Base-by-base conservation (phyloP, 305 asterid genomes). In the Caryopteris hybrid region DNA sequence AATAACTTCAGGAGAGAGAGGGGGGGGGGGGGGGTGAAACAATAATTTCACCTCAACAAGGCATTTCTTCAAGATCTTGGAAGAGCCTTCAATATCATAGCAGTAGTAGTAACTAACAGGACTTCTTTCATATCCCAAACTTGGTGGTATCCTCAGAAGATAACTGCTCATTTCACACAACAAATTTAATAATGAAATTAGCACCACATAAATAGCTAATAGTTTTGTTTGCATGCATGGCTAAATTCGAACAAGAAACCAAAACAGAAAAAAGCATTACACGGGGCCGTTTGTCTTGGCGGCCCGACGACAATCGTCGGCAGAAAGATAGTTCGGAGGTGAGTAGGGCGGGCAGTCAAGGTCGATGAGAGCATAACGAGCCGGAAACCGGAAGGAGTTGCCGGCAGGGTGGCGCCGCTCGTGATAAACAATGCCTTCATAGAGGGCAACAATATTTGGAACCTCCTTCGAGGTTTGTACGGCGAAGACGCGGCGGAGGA, bases 91-190 rank as follows among this genome's bases (percentile, higher is more conserved):
- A 21, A 59, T 45, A 45, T 82, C 88, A 64, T 82, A 77, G 80
- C 89, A 86, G 55, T 84, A 86, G 69, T 86, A 86, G 68, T 82
- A 52, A 50, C 78, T 85, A 74, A 87, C 70, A 3, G 95, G 95
- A 57, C 81, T 83, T 72, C 84, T 84, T 56, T 79, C 84, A 72
- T 87, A 87, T 43, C 89, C 91, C 66, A 87, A 13, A 52, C 89
- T 86, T 11, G 89, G 84, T n/a, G 89, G 92, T 69, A 86, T 84
- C 22, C 86, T 78, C 84, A 81, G 66, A 21, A 85, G 65, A 51
- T 68, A 69, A 23, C 92, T 82, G 83, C 20, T 27, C 5, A 45
- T 60, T 21, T 41, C 23, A 58, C 25, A 58, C 33, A 43, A 7
- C 52, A 57, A 58, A 39, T 38, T 25, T 25, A 25, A 25, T 4